These are phyloP conservation scores for Orbilia quercus DNA, from an alignment of 2,329 filamentous ascomycete genomes.

Conservation along the genomic window DNA sequence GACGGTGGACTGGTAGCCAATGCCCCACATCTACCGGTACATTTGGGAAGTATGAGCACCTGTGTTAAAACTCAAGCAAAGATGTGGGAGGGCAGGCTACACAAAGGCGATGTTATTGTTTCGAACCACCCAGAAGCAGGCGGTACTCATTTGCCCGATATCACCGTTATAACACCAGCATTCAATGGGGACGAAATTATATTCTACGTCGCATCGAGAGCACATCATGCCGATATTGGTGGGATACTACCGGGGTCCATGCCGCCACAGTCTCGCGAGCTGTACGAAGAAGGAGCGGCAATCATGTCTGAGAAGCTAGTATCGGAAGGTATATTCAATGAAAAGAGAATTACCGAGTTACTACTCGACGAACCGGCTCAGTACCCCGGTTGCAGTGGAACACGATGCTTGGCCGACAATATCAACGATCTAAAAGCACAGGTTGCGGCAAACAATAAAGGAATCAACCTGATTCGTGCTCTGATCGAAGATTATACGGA, in stretches of 20 bases:
- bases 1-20: constrained; percentile 81
- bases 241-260: constrained; percentile 84
- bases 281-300: constrained; percentile 74
- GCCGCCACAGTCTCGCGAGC: constrained; percentile 77
- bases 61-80: constrained; percentile 81
- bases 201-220: constrained; percentile 83
- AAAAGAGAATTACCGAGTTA: constrained; percentile 77
- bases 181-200: constrained; percentile 80
- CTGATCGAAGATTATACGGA: constrained; percentile 83
- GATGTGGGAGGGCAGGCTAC: constrained; percentile 82
- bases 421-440: constrained; percentile 88
- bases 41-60: constrained; percentile 86
- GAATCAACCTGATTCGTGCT: constrained; percentile 78
- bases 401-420: constrained; percentile 82
- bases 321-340: constrained; percentile 80
- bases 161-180: constrained; percentile 82
- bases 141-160: constrained; percentile 82
- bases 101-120: constrained; percentile 82
- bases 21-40: constrained; percentile 82
- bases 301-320: constrained; percentile 78
- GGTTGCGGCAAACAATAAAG: constrained; percentile 86
- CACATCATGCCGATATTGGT: constrained; percentile 86
- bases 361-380: constrained; percentile 79
- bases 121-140: constrained; percentile 87
- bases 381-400: constrained; percentile 80